Evolutionary conservation across 1,284 basidiomycete genomes (phyloP), one percentile per base, ranked within the genome.

Genomic region (Sporisorium graminicola): DNA sequence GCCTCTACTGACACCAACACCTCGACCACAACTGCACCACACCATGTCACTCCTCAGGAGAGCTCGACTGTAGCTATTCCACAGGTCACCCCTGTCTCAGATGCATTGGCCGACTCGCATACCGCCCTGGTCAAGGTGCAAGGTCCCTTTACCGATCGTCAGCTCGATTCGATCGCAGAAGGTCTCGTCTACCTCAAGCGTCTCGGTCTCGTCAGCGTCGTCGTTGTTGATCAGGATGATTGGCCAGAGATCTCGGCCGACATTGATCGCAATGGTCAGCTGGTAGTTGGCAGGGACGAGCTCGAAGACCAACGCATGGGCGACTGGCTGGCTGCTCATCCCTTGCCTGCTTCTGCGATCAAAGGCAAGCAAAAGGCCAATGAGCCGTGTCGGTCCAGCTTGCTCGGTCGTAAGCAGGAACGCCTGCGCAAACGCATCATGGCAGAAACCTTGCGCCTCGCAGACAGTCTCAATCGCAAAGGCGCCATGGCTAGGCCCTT

Each of bases 81-180:
- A 9, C 62, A 57, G 37, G 58, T 73, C 20, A 69, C 75, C 13
- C 66, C 71, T 14, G 67, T 65, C 9, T 67, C 72, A 5, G 67
- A 73, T 40, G 58, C 74, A 4, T 40, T 68, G 47, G 72, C 78
- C 24, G 75, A 79, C 61, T 71, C 80, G 20, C 92, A 93, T 64
- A 94, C 94, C 1, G 95, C 95, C 1, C 90, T 99, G 10, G 95
- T 99, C 84, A 99, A 99, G 86, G 88, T 99, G 14, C 97, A 99
- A 86, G 94, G 96, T 3, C 97, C 97, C 0, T 99, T 99, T 86
- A 93, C 91, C n/a, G 92, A 97, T 86, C 89, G 91, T 13, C 97
- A 99, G 85, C 91, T 99, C 65, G 92, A 95, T 76, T 95, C 94
- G 83, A 94, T 99, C 76, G 91, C 93, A 31, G 91, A 93, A 46